phyloP scores from a whole-genome alignment of 176 grass and related monocot genomes.

The Microstegium vimineum region DNA sequence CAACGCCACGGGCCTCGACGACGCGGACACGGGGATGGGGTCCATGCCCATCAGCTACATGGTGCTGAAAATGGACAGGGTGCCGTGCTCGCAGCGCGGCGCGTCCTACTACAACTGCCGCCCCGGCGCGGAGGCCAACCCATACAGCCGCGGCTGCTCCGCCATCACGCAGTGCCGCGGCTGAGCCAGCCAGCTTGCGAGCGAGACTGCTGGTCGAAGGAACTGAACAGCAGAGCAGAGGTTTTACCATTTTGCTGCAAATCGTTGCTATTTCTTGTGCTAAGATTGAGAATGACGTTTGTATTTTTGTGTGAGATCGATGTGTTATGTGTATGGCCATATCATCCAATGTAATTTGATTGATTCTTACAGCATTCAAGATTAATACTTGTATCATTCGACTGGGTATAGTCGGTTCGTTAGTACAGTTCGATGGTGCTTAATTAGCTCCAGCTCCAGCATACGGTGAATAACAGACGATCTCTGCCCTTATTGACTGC shows the following conservation, averaged over 20 bases:
- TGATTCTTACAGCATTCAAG: not conserved
- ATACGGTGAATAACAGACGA: too few species aligned
- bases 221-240: not conserved
- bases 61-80: constrained; percentile 5
- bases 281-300: not conserved
- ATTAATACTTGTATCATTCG: not conserved
- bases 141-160: constrained; percentile 60
- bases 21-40: not conserved
- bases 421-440: too few species aligned
- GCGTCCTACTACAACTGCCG: constrained; percentile 85
- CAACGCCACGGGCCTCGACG: not conserved
- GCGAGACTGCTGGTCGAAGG: not conserved
- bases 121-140: constrained; percentile 47
- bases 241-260: not conserved
- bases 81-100: constrained; percentile 39
- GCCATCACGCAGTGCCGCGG: constrained; percentile 47
- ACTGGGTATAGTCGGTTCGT: too few species aligned
- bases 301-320: not conserved
- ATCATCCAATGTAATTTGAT: not conserved
- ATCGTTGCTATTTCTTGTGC: not conserved
- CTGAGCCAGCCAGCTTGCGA: not conserved
- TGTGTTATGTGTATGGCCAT: not conserved
- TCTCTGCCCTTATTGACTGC: not conserved
- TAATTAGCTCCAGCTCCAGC: too few species aligned
- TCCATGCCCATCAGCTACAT: constrained; percentile 82